phyloP scores from a whole-genome alignment of 495 filamentous ascomycete species.

The Amphirosellinia nigrospora region DNA sequence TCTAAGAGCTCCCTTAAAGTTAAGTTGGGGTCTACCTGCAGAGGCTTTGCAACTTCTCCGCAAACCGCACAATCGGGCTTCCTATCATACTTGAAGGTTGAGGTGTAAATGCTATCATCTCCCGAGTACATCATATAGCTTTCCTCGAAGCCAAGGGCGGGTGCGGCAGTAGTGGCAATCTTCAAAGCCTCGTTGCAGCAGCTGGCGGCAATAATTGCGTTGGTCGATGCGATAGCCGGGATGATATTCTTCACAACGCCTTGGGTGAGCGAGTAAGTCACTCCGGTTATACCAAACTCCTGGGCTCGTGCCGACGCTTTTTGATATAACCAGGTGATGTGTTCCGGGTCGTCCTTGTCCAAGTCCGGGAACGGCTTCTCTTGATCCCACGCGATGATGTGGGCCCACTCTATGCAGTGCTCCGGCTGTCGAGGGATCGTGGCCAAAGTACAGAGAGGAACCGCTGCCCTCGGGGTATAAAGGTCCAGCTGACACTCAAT shows the following conservation, averaged over 20 bases:
- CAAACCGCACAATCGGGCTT: slow-evolving; percentile 96
- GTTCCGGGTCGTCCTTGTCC: slow-evolving; percentile 95
- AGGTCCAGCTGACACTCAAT: slow-evolving; percentile 99
- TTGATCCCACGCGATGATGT: slow-evolving; percentile 75
- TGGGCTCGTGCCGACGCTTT: slow-evolving; percentile 78
- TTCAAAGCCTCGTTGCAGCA: slow-evolving; percentile 98
- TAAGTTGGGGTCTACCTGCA: slow-evolving; percentile 70
- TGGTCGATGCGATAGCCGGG: slow-evolving; percentile 96
- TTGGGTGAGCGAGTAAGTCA: slow-evolving; percentile 96
- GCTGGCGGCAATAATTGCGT: slow-evolving; percentile 92
- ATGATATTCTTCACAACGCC: slow-evolving; percentile 99
- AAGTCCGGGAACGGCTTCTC: slow-evolving; percentile 69
- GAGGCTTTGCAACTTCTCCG: slow-evolving; percentile 75
- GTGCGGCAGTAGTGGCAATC: slow-evolving; percentile 81
- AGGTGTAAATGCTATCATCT: slow-evolving; percentile 93
- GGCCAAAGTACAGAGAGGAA: slow-evolving; percentile 95
- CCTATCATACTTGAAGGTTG: slow-evolving; percentile 91
- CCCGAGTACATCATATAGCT: slow-evolving; percentile 99
- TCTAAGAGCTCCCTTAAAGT: slow-evolving; percentile 89
- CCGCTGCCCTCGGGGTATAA: slow-evolving; percentile 91
- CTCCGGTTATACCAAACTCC: slow-evolving; percentile 90
- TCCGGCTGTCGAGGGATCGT: slow-evolving; percentile 97
- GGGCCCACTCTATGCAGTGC: slow-evolving; percentile 99
- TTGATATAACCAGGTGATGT: slow-evolving; percentile 96
- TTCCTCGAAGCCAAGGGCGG: slow-evolving; percentile 68